These are phyloP conservation scores for Solanum chiquidenum DNA, from an alignment of 257 asterid species.

Conservation along the genomic window DNA sequence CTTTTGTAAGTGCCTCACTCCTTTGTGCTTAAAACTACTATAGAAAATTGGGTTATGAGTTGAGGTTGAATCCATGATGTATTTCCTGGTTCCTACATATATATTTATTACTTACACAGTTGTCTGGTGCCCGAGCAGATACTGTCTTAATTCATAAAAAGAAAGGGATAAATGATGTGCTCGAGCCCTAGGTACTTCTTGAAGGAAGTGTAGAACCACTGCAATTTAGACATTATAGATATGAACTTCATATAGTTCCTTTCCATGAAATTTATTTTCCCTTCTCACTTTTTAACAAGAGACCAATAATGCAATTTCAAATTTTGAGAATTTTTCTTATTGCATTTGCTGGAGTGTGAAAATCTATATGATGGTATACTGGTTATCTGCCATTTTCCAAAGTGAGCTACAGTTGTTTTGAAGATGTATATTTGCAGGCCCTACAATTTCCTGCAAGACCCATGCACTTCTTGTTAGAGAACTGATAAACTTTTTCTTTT, in stretches of 20 bases:
- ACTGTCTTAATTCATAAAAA: neutral
- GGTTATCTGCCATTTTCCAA: neutral
- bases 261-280: neutral
- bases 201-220: neutral
- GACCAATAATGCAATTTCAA: neutral
- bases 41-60: neutral
- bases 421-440: neutral
- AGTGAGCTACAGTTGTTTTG: neutral
- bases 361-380: neutral
- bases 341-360: neutral
- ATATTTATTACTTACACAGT: neutral
- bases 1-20: neutral
- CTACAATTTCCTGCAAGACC: neutral
- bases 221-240: neutral
- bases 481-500: neutral
- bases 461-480: neutral
- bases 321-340: neutral
- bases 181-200: neutral
- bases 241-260: neutral
- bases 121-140: neutral
- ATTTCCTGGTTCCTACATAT: neutral
- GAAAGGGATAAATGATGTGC: neutral
- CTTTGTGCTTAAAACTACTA: neutral
- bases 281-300: neutral
- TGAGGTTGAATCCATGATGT: neutral